Evolutionary conservation across 2,329 filamentous ascomycete species (phyloP).

Genomic region (Plectosphaerella cucumerina): DNA sequence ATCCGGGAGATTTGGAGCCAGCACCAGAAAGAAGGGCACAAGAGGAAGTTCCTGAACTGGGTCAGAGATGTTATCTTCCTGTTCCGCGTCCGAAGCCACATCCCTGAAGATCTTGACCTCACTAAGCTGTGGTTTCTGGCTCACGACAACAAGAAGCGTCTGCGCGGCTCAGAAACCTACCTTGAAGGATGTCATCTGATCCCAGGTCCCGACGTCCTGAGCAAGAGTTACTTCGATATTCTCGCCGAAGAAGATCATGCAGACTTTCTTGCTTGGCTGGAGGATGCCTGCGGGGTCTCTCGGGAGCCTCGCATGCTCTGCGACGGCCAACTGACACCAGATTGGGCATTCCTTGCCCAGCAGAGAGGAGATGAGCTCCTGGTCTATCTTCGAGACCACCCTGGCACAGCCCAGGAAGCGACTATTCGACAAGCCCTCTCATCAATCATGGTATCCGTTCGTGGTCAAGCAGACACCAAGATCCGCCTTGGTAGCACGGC

Average conservation of each 20-base stretch:
- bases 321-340: background rate
- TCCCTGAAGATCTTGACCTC: background rate
- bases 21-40: background rate
- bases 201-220: background rate
- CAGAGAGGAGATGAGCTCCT: background rate
- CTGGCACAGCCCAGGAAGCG: background rate
- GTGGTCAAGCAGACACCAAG: background rate
- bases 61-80: background rate
- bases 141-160: background rate
- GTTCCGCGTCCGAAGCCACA: background rate
- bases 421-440: background rate
- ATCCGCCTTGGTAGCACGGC: background rate
- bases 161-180: background rate
- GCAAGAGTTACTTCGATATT: background rate
- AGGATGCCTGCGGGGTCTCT: background rate
- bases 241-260: constrained; percentile 6
- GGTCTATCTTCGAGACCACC: background rate
- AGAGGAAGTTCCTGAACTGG: background rate
- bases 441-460: background rate
- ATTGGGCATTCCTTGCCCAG: background rate
- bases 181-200: background rate
- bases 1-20: background rate
- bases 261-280: background rate
- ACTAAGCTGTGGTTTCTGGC: background rate
- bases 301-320: background rate